phyloP scores from a whole-genome alignment of 208 protist genomes.

The Sergeia podlipaevii region DNA sequence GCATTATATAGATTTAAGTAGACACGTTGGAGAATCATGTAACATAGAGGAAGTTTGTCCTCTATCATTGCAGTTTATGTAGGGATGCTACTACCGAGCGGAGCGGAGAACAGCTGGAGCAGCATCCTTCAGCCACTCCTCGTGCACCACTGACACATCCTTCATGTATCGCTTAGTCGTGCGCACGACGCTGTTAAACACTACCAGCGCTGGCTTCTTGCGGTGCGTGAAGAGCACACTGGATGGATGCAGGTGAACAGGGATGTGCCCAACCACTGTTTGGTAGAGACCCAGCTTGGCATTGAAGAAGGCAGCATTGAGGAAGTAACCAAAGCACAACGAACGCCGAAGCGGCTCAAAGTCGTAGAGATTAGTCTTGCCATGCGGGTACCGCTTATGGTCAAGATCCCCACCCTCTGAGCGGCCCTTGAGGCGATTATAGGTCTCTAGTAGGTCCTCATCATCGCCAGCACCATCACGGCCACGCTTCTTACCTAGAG shows the following conservation, averaged over 20 bases:
- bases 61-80: too few relatives aligned
- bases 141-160: constrained; percentile 82
- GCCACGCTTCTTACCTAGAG: not conserved
- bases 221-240: constrained; percentile 84
- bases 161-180: constrained; percentile 92
- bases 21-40: too few relatives aligned
- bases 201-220: constrained; percentile 74
- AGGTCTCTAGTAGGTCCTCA: constrained; percentile 26
- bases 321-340: constrained; percentile 84
- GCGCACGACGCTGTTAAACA: constrained; percentile 87
- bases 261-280: constrained; percentile 72
- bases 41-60: too few relatives aligned
- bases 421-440: constrained; percentile 10
- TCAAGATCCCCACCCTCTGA: constrained; percentile 2
- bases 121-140: constrained; percentile 86
- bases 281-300: constrained; percentile 82
- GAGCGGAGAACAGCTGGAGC: constrained; percentile 50
- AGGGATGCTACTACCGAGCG: constrained; percentile 21
- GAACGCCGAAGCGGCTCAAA: constrained; percentile 78
- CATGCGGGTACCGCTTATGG: not conserved
- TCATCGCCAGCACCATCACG: constrained; percentile 7
- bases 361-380: constrained; percentile 26
- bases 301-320: constrained; percentile 88
- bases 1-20: too few relatives aligned
- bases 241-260: constrained; percentile 84